These are phyloP conservation scores for Fagus crenata DNA, from an alignment of 306 rosid genomes.

Conservation along the genomic window DNA sequence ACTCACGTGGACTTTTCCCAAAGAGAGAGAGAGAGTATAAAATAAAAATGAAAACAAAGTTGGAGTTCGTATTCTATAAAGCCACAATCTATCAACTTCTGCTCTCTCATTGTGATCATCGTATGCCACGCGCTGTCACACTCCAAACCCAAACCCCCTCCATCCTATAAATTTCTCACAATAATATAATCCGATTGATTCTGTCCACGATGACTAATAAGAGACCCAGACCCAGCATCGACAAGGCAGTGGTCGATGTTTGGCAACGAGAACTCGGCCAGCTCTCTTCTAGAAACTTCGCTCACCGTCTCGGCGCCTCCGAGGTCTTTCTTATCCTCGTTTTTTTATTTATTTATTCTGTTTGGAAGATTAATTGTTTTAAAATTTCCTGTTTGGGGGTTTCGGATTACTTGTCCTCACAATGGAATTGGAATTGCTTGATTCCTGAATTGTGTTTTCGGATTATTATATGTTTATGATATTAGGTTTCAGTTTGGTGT, in stretches of 20 bases:
- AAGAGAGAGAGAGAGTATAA: no score
- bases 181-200: no score
- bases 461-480: background rate
- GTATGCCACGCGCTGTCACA: no score
- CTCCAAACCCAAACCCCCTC: no score
- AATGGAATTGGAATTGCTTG: background rate
- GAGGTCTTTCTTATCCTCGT: conserved; percentile 41
- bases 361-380: background rate
- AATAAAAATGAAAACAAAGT: no score
- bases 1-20: no score
- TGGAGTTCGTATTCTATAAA: no score
- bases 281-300: conserved; percentile 60
- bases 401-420: background rate
- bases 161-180: no score
- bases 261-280: conserved; percentile 75
- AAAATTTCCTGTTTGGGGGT: background rate
- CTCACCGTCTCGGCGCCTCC: conserved; percentile 68
- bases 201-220: conserved; percentile 46
- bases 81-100: no score
- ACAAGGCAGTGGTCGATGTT: conserved; percentile 56
- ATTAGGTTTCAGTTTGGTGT: background rate
- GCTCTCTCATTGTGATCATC: no score
- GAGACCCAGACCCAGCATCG: conserved; percentile 40
- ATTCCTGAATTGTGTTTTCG: background rate
- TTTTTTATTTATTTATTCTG: background rate